phyloP scores from a whole-genome alignment of 176 grass and related monocot genomes.

The Typha latifolia region DNA sequence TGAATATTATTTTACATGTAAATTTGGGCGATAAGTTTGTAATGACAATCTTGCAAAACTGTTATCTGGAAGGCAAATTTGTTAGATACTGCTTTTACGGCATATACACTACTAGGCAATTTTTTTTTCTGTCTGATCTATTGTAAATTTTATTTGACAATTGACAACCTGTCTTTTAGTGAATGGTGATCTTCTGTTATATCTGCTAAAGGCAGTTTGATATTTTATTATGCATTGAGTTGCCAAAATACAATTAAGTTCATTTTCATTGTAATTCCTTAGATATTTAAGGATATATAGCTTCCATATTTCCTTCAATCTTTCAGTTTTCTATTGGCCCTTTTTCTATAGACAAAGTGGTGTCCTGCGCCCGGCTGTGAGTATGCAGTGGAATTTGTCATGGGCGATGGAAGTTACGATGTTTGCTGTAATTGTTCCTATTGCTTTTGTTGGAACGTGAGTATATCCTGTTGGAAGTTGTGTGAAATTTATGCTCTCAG shows the following conservation, averaged over 20 bases:
- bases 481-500: background rate
- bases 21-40: no score
- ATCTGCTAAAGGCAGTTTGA: background rate
- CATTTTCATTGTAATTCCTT: background rate
- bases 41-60: no score
- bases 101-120: no score
- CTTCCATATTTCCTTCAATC: background rate
- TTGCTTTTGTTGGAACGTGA: conserved; percentile 95
- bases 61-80: no score
- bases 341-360: conserved; percentile 84
- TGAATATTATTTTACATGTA: no score
- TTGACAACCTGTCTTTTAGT: no score
- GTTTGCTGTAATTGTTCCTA: conserved; percentile 87
- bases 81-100: no score
- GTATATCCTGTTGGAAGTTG: conserved; percentile 3
- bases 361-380: conserved; percentile 99
- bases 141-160: no score
- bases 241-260: background rate
- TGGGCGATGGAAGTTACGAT: conserved; percentile 91
- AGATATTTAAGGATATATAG: background rate
- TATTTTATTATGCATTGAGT: background rate
- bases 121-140: no score
- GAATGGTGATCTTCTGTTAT: background rate
- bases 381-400: conserved; percentile 87
- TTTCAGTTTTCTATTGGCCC: background rate